These are phyloP conservation scores for Erucastrum elatum DNA, from an alignment of 345 rosid genomes.

Conservation along the genomic window DNA sequence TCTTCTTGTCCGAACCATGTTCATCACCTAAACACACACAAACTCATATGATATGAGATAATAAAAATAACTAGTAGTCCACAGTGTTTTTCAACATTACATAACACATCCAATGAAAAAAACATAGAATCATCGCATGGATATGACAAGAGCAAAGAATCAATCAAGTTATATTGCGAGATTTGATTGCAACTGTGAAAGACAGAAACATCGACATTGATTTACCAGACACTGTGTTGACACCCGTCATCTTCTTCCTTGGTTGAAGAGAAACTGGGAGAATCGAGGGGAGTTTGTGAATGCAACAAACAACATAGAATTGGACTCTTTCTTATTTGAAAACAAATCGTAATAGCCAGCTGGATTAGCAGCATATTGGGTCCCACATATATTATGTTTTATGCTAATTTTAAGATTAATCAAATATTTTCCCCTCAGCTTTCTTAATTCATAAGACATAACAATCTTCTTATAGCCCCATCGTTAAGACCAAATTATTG, in stretches of 20 bases:
- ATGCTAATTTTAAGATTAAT: slow-evolving; percentile 20
- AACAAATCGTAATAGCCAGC: slow-evolving; percentile 7
- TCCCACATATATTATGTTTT: slow-evolving; percentile 16
- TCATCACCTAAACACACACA: slow-evolving; percentile 12
- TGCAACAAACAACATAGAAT: slow-evolving; percentile 19
- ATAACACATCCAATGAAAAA: neutral
- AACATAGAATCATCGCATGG: neutral
- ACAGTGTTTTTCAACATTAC: neutral
- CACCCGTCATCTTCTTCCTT: slow-evolving; percentile 26
- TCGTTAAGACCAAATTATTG: neutral
- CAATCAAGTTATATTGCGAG: neutral
- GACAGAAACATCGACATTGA: neutral
- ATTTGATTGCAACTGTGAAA: neutral
- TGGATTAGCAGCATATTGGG: slow-evolving; percentile 18
- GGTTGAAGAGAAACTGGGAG: neutral
- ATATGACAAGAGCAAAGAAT: neutral
- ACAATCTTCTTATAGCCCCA: neutral
- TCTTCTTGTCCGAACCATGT: slow-evolving; percentile 36
- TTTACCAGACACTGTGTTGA: slow-evolving; percentile 26
- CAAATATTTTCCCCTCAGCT: neutral
- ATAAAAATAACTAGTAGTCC: neutral
- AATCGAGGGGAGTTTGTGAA: neutral
- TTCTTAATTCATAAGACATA: neutral
- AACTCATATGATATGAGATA: neutral
- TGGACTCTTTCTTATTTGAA: slow-evolving; percentile 20